Evolutionary conservation across 805 yeast species (phyloP), one percentile per base, ranked within the genome.

Genomic region (Pichia membranifaciens): DNA sequence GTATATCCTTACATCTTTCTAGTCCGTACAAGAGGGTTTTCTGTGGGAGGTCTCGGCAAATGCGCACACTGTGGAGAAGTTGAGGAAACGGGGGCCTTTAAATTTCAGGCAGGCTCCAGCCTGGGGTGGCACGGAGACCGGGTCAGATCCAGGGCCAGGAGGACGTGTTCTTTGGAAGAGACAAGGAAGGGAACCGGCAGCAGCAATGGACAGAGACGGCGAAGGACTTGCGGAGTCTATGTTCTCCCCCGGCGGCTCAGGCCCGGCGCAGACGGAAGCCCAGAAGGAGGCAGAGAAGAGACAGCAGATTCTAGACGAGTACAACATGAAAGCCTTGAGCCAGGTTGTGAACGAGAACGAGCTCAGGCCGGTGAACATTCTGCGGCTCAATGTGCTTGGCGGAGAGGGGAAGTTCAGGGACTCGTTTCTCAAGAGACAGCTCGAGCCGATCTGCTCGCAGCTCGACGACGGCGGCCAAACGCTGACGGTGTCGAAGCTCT

Each of bases 301-400:
- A 22, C 44, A 39, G 25, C 28, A 17, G 23, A 39, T 48, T n/a
- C 35, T 48, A 6, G 47, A 48, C 16, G 38, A 39, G 50, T 51
- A 35, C 31, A 47, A 45, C 47, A 49, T 17, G 40, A 34, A 37
- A 45, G 48, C 22, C 50, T 16, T n/a, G 53, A 43, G 29, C 48
- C 47, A 43, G 49, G 52, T 17, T 0, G 50, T 72, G 2, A 48
- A 51, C 13, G 51, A 56, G 9, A 71, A 69, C 53, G 44, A 62
- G 4, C 58, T 67, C 2, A 54, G 68, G 38, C 80, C 83, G 0
- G 68, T 77, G 2, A 57, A 61, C 22, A 57, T 80, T 4, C 58
- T 66, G 15, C 67, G 69, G 34, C 73, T 78, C 9, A 76, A 75
- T 49, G 61, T 80, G 9, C 65, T 72, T 41, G 81, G 81, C 21